Evolutionary conservation across 2,329 filamentous ascomycete genomes (phyloP), one percentile per base, ranked within the genome.

Genomic region (Monilinia fructigena): DNA sequence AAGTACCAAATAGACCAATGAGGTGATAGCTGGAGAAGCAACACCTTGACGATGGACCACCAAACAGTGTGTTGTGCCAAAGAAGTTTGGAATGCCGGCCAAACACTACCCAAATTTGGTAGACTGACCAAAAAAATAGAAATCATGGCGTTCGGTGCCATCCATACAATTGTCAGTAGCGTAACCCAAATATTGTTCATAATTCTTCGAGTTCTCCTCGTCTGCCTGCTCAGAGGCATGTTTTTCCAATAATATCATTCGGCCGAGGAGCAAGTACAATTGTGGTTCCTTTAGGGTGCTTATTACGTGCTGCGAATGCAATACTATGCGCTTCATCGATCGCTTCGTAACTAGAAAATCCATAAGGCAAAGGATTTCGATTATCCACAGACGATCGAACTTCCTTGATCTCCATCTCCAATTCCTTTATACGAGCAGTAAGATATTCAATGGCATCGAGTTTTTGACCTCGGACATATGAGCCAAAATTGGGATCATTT

Each of bases 241-340:
- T 99, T 99, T 76, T 92, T 89, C 95, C 95, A 99, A 99, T 96
- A 63, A 99, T 86, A 76, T 98, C 94, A 75, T 91, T 92, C 3
- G 95, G 94, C 67, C 88, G 87, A 2, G 95, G 93, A 0, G 95
- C 93, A 18, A 98, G 83, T 7, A 81, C 83, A 65, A 99, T 86
- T 0, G 85, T 90, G 0, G 92, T 88, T 6, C 92, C 92, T 52
- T 91, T 83, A 0, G 92, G 91, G 72, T 89, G 90, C 80, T 95
- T 95, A 59, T 87, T 91, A 67, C 90, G 90, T 28, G 90, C 86
- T 12, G 88, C 85, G 78, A 90, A 96, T 14, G 93, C 95, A 69
- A 96, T 93, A 26, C 86, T 86, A 75, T 99, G 95, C 0, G 95
- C 92, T 72, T 96, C 91, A 67, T 88, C 84, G 65, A 99, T 96